A percentile compares a stretch with the other conserved stretches of the same genome.
Conservation (phyloP, 768 basidiomycete genomes). For the Xerocomellus amylosporus region DNA sequence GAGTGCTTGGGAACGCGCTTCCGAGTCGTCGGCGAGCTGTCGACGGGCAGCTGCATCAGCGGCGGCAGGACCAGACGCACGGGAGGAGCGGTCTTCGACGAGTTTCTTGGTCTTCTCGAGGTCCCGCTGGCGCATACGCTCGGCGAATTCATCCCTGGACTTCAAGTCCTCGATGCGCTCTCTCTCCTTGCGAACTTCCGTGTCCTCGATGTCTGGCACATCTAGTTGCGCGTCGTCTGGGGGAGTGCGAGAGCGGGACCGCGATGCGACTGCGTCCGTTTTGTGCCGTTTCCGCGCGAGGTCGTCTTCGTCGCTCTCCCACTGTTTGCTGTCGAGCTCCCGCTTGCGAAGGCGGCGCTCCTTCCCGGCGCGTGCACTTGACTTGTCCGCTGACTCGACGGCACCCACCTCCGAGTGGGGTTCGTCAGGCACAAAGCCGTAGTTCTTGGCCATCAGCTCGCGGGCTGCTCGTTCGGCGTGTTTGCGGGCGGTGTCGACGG, state of each 20-base stretch:
- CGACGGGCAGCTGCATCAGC: conserved; percentile 81
- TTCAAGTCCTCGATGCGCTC: conserved; percentile 75
- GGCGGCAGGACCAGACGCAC: conserved; percentile 59
- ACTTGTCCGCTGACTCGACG: conserved; percentile 36
- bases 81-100: conserved; percentile 88
- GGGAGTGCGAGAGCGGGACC: conserved; percentile 24
- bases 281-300: conserved; percentile 62
- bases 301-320: conserved; percentile 92
- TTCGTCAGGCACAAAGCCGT: conserved; percentile 83
- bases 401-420: conserved; percentile 53
- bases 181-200: conserved; percentile 63
- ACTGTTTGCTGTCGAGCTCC: conserved; percentile 76
- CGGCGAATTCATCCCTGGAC: conserved; percentile 92
- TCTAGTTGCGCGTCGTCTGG: conserved; percentile 41
- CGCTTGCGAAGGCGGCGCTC: conserved; percentile 73
- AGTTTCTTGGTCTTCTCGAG: conserved; percentile 84
- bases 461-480: conserved; percentile 77
- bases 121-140: conserved; percentile 81
- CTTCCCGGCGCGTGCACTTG: conserved; percentile 28
- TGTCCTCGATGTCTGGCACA: conserved; percentile 70
- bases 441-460: conserved; percentile 66
- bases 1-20: conserved; percentile 51
- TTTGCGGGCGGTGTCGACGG: conserved; percentile 46
- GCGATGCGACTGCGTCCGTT: conserved; percentile 39
- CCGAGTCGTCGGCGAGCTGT: conserved; percentile 75